These are phyloP conservation scores for Suhomyces canberraensis DNA, from an alignment of 805 yeast genomes.

Conservation along the genomic window DNA sequence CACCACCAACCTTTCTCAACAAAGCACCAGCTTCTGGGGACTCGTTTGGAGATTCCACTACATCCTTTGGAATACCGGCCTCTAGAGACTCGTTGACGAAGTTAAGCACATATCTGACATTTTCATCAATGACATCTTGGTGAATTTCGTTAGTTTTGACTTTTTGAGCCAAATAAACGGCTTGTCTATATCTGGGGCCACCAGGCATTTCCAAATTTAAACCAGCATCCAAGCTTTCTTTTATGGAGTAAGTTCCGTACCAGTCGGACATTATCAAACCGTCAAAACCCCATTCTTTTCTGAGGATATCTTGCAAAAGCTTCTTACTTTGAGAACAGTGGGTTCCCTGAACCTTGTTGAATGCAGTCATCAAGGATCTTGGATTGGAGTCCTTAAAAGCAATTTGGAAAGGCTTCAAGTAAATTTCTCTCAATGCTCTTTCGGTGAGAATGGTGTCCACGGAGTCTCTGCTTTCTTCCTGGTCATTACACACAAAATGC, in stretches of 20 bases:
- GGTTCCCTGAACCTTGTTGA: slow-evolving; percentile 60
- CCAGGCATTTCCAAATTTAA: slow-evolving; percentile 71
- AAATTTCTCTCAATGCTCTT: slow-evolving; percentile 64
- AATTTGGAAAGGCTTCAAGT: slow-evolving; percentile 60
- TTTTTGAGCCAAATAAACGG: slow-evolving; percentile 39
- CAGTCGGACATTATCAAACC: slow-evolving; percentile 64
- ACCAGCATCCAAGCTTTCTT: slow-evolving; percentile 50
- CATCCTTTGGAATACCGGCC: slow-evolving; percentile 39
- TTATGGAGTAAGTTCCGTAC: slow-evolving; percentile 54
- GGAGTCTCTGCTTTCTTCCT: slow-evolving; percentile 51
- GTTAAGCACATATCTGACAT: slow-evolving; percentile 46
- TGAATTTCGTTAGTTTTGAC: slow-evolving; percentile 41
- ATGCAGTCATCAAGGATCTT: slow-evolving; percentile 56
- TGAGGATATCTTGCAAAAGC: slow-evolving; percentile 44
- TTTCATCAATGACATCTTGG: slow-evolving; percentile 41
- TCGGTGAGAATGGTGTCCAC: slow-evolving; percentile 51
- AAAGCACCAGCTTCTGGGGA: slow-evolving; percentile 25
- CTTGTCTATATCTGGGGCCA: slow-evolving; percentile 46
- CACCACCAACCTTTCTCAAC: slow-evolving; percentile 30
- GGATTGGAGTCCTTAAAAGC: slow-evolving; percentile 55
- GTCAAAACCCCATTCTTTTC: slow-evolving; percentile 55
- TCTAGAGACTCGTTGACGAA: slow-evolving; percentile 43
- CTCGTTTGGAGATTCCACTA: slow-evolving; percentile 38
- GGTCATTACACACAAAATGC: slow-evolving; percentile 63
- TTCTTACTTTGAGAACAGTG: slow-evolving; percentile 49